A percentile compares a stretch with the other conserved stretches of the same genome.
Evolutionary conservation across 2,329 filamentous ascomycete species (phyloP).

Genomic region (Annulohypoxylon truncatum): DNA sequence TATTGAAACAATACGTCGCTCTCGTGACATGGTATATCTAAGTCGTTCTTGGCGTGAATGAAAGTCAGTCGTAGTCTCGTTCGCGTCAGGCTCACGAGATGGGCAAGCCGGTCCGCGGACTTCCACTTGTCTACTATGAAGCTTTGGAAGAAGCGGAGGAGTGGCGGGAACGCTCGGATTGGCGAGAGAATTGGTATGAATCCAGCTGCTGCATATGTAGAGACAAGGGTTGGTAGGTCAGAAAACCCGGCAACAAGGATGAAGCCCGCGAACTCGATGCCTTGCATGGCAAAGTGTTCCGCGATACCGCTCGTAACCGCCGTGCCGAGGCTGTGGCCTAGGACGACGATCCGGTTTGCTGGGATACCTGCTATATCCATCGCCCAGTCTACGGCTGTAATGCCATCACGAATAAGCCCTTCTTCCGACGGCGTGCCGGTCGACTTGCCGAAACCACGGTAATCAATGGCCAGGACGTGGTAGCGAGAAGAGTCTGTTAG

Average conservation of each 20-base stretch:
- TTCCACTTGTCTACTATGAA: slow-evolving; percentile 85
- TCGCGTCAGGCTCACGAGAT: slow-evolving; percentile 63
- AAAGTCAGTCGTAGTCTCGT: slow-evolving; percentile 73
- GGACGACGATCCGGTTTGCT: slow-evolving; percentile 77
- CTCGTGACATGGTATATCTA: slow-evolving; percentile 82
- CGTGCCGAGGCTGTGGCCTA: slow-evolving; percentile 91
- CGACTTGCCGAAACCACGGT: slow-evolving; percentile 86
- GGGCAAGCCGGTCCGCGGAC: slow-evolving; percentile 73
- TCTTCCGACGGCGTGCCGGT: slow-evolving; percentile 83
- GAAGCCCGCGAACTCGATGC: slow-evolving; percentile 79
- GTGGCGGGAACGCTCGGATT: slow-evolving; percentile 72
- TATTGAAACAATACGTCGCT: slow-evolving; percentile 72
- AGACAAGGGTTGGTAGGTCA: slow-evolving; percentile 76
- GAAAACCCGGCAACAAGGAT: slow-evolving; percentile 85
- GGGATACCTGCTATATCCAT: slow-evolving; percentile 72
- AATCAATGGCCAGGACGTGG: slow-evolving; percentile 90
- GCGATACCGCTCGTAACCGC: slow-evolving; percentile 81
- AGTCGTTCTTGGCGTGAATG: slow-evolving; percentile 83
- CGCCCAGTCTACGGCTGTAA: slow-evolving; percentile 78
- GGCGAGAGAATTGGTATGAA: slow-evolving; percentile 83
- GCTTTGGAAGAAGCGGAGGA: slow-evolving; percentile 70
- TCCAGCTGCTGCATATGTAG: slow-evolving; percentile 83
- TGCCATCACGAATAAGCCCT: slow-evolving; percentile 83
- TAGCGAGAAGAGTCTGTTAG: slow-evolving; percentile 78
- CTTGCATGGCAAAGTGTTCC: slow-evolving; percentile 72